Evolutionary conservation across 495 filamentous ascomycete species (phyloP), one percentile per base, ranked within the genome.

Genomic region (Astrocystis sublimbata): DNA sequence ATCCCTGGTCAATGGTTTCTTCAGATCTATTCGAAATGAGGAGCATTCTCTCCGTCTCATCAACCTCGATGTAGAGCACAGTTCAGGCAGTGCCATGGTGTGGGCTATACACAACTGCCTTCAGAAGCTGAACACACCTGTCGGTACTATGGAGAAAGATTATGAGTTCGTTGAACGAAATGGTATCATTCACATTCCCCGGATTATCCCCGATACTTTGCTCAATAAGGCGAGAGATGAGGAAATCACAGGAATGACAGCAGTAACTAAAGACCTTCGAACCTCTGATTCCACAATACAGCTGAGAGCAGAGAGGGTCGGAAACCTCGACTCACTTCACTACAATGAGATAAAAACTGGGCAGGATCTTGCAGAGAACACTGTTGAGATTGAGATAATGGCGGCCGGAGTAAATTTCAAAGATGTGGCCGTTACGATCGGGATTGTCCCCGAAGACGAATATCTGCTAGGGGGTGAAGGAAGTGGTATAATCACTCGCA

Each of bases 321-420:
- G 71, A 3, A 66, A 38, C 38, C n/a, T 71, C 3, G 60, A 71
- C 36, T 46, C 60, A 1, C 58, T 69, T 6, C 6, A 17, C 4
- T 71, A 63, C 19, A 19, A 19, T 19, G 67, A 71, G 47, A 23
- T 65, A 28, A 58, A 30, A 46, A 19, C 10, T 23, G 19, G 33
- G 40, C 26, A 24, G 0, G 21, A 49, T 35, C 28, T 65, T 15
- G 62, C 53, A 2, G 58, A 54, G 3, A 67, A 73, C 43, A 54
- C 73, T 40, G 64, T 79, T 1, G 77, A 81, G 53, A 55, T 80
- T 42, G 69, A 66, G 19, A 46, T 70, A 4, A 65, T 72, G 0
- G 68, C 65, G 1, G n/a, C 64, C 0, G 77, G 73, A 0, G 13
- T 79, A n/a, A 78, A 79, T 60, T 77, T 76, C 58, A 68, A 69